Conservation (phyloP, 2,329 filamentous ascomycete species). For the Claviceps sp. region DNA sequence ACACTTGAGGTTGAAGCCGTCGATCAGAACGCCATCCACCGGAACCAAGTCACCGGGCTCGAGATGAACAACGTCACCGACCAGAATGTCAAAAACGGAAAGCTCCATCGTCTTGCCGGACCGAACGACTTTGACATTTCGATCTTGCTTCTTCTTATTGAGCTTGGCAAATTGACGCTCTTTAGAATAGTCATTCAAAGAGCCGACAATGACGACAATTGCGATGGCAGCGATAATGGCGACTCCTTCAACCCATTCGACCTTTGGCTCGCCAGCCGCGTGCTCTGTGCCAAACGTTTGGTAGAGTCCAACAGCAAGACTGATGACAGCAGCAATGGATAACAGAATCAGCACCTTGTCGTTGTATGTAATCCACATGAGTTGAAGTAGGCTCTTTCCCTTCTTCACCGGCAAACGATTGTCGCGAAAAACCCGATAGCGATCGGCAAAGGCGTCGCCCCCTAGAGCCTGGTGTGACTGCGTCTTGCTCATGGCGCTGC, state of each 20-base stretch:
- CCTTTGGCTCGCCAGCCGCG: slow-evolving; percentile 33
- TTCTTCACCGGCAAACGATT: slow-evolving; percentile 64
- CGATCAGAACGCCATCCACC: slow-evolving; percentile 59
- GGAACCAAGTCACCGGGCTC: slow-evolving; percentile 64
- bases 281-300: slow-evolving; percentile 55
- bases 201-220: slow-evolving; percentile 65
- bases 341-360: slow-evolving; percentile 68
- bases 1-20: slow-evolving; percentile 62
- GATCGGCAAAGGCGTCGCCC: slow-evolving; percentile 39
- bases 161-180: slow-evolving; percentile 67
- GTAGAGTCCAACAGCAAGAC: slow-evolving; percentile 61
- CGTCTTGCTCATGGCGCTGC: slow-evolving; percentile 1
- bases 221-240: slow-evolving; percentile 70
- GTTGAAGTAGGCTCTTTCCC: slow-evolving; percentile 55
- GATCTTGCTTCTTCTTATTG: slow-evolving; percentile 68
- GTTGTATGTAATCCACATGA: slow-evolving; percentile 76
- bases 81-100: slow-evolving; percentile 55
- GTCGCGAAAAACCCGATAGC: slow-evolving; percentile 57
- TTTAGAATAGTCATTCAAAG: slow-evolving; percentile 69
- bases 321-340: slow-evolving; percentile 57
- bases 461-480: slow-evolving; percentile 5
- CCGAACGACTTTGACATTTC: slow-evolving; percentile 57
- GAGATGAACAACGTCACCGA: slow-evolving; percentile 58
- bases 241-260: slow-evolving; percentile 73
- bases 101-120: slow-evolving; percentile 58